Base-by-base conservation (phyloP, 805 yeast species). In the Jamesozyma lodderae region DNA sequence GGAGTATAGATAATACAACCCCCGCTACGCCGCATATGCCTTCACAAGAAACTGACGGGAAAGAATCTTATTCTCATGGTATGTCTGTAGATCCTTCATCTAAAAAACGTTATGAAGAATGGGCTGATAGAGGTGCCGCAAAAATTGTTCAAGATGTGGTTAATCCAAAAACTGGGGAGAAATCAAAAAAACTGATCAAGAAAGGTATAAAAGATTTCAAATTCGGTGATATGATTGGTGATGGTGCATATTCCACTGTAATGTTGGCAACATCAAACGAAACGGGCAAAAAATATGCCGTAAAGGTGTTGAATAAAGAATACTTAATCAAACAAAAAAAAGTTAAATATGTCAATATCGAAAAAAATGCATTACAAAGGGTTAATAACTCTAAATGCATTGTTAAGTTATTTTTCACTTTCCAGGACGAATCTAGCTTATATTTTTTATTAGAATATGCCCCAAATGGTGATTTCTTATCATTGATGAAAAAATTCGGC, bases 211-310 rank as follows among this genome's bases (percentile, higher is more conserved):
- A 79, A 47, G 98, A 92, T 56, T 92, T 88, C 60, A 81, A 78
- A 45, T 86, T 92, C 56, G 94, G 95, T 8, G 77, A 84, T 14
- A 77, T 81, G 31, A 73, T 92, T 21, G 99, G 99, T 22, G 95
- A 85, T 56, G 99, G 99, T 2, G 86, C 96, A 6, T 92, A 90
- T 57, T 87, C 96, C 8, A 88, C 95, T 1, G 99, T 90, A 4
- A 73, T 77, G 48, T 73, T 85, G 28, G 98, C 96, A 0, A 72
- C 84, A 1, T 95, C 92, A 44, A 86, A 77, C 50, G 64, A 61
- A 20, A 80, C 83, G 33, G 70, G 72, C 41, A 76, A 80, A 42
- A 81, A 88, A 14, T 83, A 78, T 55, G 94, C 94, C 1, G 79
- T 83, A 9, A 83, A 83, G 55, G 73, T 82, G 3, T 62, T 83